Percentiles rank a stretch among this genome's conserved stretches.
Conservation (phyloP, 805 yeast genomes). For the Yamadazyma kitorensis region DNA sequence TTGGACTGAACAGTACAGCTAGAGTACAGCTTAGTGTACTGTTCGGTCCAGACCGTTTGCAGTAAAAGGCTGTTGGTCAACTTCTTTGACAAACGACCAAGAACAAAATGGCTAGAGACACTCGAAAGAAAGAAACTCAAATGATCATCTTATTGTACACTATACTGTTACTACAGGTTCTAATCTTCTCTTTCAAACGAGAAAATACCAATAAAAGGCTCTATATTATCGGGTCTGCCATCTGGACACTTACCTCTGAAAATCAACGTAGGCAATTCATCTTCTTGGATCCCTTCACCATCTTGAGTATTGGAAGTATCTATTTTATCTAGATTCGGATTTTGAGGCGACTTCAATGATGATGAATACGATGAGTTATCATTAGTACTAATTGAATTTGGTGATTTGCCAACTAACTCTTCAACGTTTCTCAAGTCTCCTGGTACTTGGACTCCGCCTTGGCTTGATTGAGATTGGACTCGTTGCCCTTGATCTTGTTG, state of each 20-base stretch:
- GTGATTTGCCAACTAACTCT: constrained; percentile 8
- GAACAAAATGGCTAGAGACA: too few species aligned
- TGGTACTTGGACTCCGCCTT: not conserved
- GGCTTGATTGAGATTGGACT: constrained; percentile 3
- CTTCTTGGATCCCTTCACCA: constrained; percentile 28
- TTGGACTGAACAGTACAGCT: too few species aligned
- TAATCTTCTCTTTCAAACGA: constrained; percentile 46
- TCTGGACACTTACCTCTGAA: constrained; percentile 52
- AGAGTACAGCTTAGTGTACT: too few species aligned
- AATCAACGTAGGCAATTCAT: constrained; percentile 45
- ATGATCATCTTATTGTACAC: too few species aligned
- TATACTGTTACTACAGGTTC: too few species aligned
- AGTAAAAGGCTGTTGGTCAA: too few species aligned
- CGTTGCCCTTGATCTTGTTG: constrained; percentile 3
- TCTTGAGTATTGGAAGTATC: too few species aligned
- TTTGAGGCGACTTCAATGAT: constrained; percentile 11
- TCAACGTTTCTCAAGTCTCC: constrained; percentile 1
- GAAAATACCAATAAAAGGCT: constrained; percentile 55
- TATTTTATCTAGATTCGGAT: constrained; percentile 7
- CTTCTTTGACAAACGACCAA: too few species aligned
- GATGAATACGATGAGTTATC: constrained; percentile 13
- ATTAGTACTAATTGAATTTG: constrained; percentile 11
- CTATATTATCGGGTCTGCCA: constrained; percentile 49
- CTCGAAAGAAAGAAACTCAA: too few species aligned
- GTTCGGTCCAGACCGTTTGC: too few species aligned